phyloP scores from a whole-genome alignment of 2,329 filamentous ascomycete genomes.

The Bisporella sp. region DNA sequence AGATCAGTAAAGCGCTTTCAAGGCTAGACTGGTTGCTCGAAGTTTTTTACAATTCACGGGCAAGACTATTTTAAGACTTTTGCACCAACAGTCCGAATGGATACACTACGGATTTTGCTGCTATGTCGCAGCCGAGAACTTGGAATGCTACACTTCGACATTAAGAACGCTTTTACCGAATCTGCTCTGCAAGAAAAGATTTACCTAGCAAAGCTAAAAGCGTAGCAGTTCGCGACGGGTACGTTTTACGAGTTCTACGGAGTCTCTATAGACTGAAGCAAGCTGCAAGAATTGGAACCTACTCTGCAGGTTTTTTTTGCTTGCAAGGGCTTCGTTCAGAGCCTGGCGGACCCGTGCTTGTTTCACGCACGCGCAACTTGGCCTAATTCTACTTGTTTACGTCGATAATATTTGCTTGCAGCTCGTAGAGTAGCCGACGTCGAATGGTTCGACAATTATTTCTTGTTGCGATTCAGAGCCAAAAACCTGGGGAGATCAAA shows the following conservation, averaged over 20 bases:
- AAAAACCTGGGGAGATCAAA: slow-evolving; percentile 3
- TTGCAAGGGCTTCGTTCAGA: not conserved
- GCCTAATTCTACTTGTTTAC: slow-evolving; percentile 2
- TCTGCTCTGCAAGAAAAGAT: not conserved
- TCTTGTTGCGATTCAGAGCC: not conserved
- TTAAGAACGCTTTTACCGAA: not conserved
- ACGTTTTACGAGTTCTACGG: not conserved
- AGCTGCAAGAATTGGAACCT: not conserved
- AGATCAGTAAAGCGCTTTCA: not conserved
- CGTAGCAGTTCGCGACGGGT: not conserved
- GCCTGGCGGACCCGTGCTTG: not conserved
- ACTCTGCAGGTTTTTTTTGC: not conserved
- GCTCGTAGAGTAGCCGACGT: not conserved
- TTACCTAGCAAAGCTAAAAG: not conserved
- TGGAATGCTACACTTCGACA: slow-evolving; percentile 4
- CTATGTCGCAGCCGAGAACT: not conserved
- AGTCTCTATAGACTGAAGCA: not conserved
- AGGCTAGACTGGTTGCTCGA: not conserved
- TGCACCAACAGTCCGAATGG: not conserved
- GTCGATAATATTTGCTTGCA: slow-evolving; percentile 3
- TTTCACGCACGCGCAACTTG: not conserved
- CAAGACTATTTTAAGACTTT: slow-evolving; percentile 2
- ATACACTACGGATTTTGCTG: slow-evolving; percentile 1
- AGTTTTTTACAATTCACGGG: not conserved
- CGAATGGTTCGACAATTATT: not conserved